Base-by-base conservation (phyloP, 495 filamentous ascomycete genomes). In the Penicillium tannophilum region DNA sequence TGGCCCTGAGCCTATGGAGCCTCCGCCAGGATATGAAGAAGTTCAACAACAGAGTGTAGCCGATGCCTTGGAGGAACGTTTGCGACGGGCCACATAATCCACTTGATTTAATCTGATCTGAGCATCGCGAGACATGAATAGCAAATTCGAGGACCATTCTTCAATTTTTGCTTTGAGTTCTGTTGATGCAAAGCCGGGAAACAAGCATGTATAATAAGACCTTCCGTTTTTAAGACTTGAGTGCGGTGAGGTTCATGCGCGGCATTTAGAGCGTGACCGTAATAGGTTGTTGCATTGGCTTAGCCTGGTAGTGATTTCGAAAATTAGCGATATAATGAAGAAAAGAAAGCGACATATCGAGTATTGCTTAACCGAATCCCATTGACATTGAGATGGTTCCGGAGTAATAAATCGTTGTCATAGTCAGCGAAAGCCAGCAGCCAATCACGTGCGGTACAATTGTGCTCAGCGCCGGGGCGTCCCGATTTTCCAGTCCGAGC, bases 11-110 rank as follows among this genome's bases (percentile, higher is more conserved):
- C 92, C 92, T 0, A 76, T 84, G 58, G 94, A 93, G 58, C 92
- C 93, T 16, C 94, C 94, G 31, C 94, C 94, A 35, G 90, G 90
- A 36, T 98, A 98, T 71, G 90, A 97, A 67, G 92, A 96, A 68
- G 90, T 88, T 30, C 94, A 97, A 72, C 81, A 85, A 55, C 85
- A 89, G 59, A 91, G 88, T 59, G 79, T 97, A n/a, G 85, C 76
- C 30, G 71, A 84, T 24, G 84, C 83, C 50, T 61, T 87, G 23
- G 86, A 88, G 63, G 76, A 72, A 54, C 64, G 70, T 54, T 57
- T 80, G 56, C 76, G 77, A 28, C 67, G 69, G 24, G 63, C 66
- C 53, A 75, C 26, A 28, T 30, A 36, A 42, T 31, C 5, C 10
- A 46, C 28, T 28, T 41, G 4, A 41, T 5, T 46, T 54, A 12